Conservation (phyloP, 805 yeast genomes). For the Saccharomycopsis sp. region DNA sequence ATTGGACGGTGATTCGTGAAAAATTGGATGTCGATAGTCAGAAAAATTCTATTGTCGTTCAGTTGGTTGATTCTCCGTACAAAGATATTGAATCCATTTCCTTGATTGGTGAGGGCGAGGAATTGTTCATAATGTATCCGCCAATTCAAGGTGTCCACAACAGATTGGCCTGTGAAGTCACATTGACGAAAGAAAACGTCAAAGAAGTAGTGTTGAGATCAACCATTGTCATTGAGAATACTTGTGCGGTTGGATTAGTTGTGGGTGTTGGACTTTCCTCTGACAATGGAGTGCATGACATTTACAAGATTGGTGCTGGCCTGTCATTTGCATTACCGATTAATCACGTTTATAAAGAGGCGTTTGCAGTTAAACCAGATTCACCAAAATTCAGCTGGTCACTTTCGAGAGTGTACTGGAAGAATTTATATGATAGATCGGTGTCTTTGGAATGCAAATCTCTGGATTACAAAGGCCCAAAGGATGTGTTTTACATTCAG, state of each 20-base stretch:
- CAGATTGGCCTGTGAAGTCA: constrained; percentile 64
- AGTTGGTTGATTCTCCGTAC: constrained; percentile 47
- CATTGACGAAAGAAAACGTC: constrained; percentile 64
- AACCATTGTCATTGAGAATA: constrained; percentile 59
- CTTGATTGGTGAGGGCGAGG: constrained; percentile 77
- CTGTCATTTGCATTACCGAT: constrained; percentile 64
- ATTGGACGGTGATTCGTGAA: constrained; percentile 84
- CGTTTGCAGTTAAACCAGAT: constrained; percentile 54
- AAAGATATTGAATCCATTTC: constrained; percentile 47
- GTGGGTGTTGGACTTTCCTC: constrained; percentile 31
- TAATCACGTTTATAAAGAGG: constrained; percentile 49
- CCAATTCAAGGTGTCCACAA: constrained; percentile 54
- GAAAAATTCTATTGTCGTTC: constrained; percentile 55
- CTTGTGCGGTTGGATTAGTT: constrained; percentile 49
- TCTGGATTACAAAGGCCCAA: constrained; percentile 24
- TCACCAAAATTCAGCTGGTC: constrained; percentile 64
- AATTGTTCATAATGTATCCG: constrained; percentile 59
- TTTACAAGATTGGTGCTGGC: constrained; percentile 44
- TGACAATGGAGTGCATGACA: constrained; percentile 27
- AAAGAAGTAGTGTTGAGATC: constrained; percentile 75
- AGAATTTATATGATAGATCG: constrained; percentile 39
- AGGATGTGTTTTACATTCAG: constrained; percentile 55
- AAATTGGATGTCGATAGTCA: constrained; percentile 57
- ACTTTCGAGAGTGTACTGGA: constrained; percentile 55
- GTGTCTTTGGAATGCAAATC: constrained; percentile 52